A percentile compares a stretch with the other conserved stretches of the same genome.
phyloP scores from a whole-genome alignment of 257 asterid species.

The Lantana camara region DNA sequence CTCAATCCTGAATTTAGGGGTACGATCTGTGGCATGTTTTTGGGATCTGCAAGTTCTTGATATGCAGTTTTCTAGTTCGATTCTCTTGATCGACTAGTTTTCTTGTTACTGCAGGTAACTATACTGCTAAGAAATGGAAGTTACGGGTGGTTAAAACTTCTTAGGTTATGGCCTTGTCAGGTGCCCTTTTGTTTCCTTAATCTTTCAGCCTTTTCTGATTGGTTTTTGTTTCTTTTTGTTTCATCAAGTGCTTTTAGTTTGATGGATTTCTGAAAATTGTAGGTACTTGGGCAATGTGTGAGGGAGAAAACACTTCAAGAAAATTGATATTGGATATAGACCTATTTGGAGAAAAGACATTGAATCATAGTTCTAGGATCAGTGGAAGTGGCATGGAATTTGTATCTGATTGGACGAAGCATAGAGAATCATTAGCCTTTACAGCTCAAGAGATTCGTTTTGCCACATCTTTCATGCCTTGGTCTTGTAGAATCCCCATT shows the following conservation, averaged over 20 bases:
- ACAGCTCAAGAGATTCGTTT: constrained; percentile 53
- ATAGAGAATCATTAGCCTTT: constrained; percentile 49
- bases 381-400: constrained; percentile 61
- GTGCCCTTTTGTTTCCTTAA: constrained; percentile 29
- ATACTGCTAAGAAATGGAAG: constrained; percentile 54
- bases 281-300: constrained; percentile 57
- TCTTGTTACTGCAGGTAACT: constrained; percentile 33
- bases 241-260: neutral
- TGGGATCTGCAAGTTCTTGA: neutral
- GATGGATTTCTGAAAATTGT: constrained; percentile 21
- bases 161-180: constrained; percentile 65
- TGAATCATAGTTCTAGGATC: constrained; percentile 24
- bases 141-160: constrained; percentile 56
- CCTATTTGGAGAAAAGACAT: constrained; percentile 28
- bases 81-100: neutral
- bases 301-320: constrained; percentile 32
- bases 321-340: constrained; percentile 26
- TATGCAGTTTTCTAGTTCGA: neutral
- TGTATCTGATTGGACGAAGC: constrained; percentile 55
- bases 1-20: neutral
- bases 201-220: neutral
- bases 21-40: constrained; percentile 13
- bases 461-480: constrained; percentile 61
- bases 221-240: constrained; percentile 5
- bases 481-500: constrained; percentile 74